Base-by-base conservation (phyloP, 2,329 filamentous ascomycete species). In the Trichoderma sp. region DNA sequence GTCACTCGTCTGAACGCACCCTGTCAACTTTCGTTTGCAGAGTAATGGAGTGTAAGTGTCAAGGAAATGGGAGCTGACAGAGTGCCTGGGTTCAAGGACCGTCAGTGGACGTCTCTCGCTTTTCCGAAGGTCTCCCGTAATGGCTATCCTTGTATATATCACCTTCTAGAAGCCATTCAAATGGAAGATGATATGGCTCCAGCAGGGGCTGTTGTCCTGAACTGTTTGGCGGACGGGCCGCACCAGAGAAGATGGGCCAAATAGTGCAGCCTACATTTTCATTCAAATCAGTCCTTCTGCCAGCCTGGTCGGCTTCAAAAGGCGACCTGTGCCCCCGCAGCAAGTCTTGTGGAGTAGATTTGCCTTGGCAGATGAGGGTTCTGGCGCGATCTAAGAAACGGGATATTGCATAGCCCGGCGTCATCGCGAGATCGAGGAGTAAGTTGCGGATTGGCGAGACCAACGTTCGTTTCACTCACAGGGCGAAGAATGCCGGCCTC, bases 301-400 rank as follows among this genome's bases (percentile, higher is more conserved):
- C 28, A 60, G 28, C 15, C 44, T 26, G 21, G 30, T 5, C 7
- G n/a, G 9, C 21, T 21, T 50, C 21, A 19, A 60, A 60, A 17
- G 24, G 21, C 30, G 15, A 50, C 21, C 21, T 81, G 65, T 83
- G 81, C 26, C 79, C 75, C 47, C 81, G 80, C 30, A 76, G 70
- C 39, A 73, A 70, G 68, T 80, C 80, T 68, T 82, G 80, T 66
- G 78, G 77, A 26, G 78, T 3, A 24, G 21, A 3, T 70, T 14
- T 81, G 73, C 5, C 24, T 15, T 15, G n/a, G 10, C 57, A 50
- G 19, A 41, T 7, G 30, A 41, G 30, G 41, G 45, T 21, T n/a
- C 45, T 17, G 30, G 45, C 14, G 7, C 12, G 34, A 26, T 50
- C 28, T 3, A 24, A 1, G 26, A 44, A 59, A 19, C 28, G 45